A percentile compares a stretch with the other conserved stretches of the same genome.
Conservation (phyloP, 129 eudicot genomes). For the Helichrysum umbraculigerum region DNA sequence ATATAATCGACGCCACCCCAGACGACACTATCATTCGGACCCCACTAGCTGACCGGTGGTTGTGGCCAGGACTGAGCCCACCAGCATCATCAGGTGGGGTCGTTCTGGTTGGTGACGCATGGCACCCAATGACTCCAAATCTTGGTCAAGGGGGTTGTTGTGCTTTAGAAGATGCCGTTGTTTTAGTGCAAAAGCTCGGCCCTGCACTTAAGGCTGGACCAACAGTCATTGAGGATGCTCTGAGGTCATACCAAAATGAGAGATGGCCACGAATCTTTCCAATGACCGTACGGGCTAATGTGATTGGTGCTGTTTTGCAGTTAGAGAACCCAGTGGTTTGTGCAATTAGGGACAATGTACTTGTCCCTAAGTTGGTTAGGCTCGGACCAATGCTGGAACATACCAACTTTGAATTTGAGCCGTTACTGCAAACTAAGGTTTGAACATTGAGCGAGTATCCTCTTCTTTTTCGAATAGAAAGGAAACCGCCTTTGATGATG, state of each 20-base stretch:
- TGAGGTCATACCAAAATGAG: slow-evolving; percentile 55
- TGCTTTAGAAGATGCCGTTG: slow-evolving; percentile 89
- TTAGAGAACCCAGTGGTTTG: slow-evolving; percentile 78
- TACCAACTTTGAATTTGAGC: slow-evolving; percentile 77
- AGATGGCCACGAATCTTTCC: slow-evolving; percentile 86
- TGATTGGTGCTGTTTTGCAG: slow-evolving; percentile 74
- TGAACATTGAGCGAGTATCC: not conserved
- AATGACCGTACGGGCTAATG: slow-evolving; percentile 63
- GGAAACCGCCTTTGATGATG: too few relatives aligned
- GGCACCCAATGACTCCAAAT: slow-evolving; percentile 99
- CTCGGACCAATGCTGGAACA: slow-evolving; percentile 79
- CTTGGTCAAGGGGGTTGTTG: slow-evolving; percentile 99
- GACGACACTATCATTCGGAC: slow-evolving; percentile 66
- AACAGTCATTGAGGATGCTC: slow-evolving; percentile 56
- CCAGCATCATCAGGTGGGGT: slow-evolving; percentile 61
- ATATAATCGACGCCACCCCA: slow-evolving; percentile 58
- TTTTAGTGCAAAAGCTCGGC: slow-evolving; percentile 61
- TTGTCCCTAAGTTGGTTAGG: slow-evolving; percentile 76
- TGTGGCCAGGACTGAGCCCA: slow-evolving; percentile 84
- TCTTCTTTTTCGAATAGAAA: too few relatives aligned
- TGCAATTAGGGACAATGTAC: slow-evolving; percentile 58
- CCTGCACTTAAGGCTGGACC: slow-evolving; percentile 49
- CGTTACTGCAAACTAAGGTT: slow-evolving; percentile 26
- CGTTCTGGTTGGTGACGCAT: slow-evolving; percentile 93
- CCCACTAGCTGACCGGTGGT: slow-evolving; percentile 85